Evolutionary conservation across 2,329 filamentous ascomycete species (phyloP).

Genomic region (Fusarium camptoceras): DNA sequence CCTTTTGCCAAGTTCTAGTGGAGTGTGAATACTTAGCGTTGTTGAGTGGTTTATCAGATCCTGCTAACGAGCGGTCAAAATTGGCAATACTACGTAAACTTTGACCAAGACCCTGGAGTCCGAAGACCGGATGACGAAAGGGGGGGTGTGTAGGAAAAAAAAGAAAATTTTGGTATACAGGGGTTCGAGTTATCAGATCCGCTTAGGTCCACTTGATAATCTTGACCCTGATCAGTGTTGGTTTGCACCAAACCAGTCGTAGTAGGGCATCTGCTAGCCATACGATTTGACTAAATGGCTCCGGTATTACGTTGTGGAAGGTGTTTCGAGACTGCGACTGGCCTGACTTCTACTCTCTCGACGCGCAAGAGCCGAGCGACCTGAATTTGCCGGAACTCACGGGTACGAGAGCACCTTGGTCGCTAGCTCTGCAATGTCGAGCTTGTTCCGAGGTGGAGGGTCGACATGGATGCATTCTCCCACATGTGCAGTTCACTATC

Average conservation of each 20-base stretch:
- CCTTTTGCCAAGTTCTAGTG: background rate
- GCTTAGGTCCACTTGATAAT: conserved; percentile 33
- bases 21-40: background rate
- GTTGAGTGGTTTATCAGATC: conserved; percentile 41
- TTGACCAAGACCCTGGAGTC: conserved; percentile 8
- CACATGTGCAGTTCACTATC: conserved; percentile 12
- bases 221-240: conserved; percentile 20
- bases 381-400: conserved; percentile 20
- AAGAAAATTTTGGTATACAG: conserved; percentile 1
- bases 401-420: conserved; percentile 7
- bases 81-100: background rate
- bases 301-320: conserved; percentile 18
- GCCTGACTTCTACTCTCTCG: background rate
- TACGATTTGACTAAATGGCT: conserved; percentile 14
- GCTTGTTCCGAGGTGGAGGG: conserved; percentile 26
- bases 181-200: conserved; percentile 46
- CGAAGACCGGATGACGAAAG: conserved; percentile 23
- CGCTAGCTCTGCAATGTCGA: conserved; percentile 2
- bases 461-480: conserved; percentile 11
- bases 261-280: conserved; percentile 3
- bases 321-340: conserved; percentile 11
- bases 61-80: conserved; percentile 21
- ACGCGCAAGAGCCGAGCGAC: conserved; percentile 4
- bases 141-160: conserved; percentile 10
- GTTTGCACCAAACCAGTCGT: conserved; percentile 19